phyloP scores from a whole-genome alignment of 2,329 filamentous ascomycete genomes.

The Aspergillus sp. region DNA sequence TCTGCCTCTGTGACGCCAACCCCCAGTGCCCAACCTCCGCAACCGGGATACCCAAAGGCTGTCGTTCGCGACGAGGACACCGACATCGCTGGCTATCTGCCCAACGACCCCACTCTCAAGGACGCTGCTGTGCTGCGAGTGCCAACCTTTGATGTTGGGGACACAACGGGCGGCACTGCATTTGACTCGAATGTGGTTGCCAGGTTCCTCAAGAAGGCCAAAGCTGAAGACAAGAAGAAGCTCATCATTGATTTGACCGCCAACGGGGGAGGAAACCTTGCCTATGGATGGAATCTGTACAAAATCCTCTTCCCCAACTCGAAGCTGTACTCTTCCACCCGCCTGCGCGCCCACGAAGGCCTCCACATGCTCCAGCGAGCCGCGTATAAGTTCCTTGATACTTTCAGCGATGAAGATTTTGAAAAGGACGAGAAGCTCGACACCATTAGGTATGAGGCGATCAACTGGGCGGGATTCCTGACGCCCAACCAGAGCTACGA shows the following conservation, averaged over 20 bases:
- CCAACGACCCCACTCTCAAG: not conserved
- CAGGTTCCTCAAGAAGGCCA: not conserved
- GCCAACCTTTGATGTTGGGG: not conserved
- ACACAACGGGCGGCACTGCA: not conserved
- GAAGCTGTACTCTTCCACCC: not conserved
- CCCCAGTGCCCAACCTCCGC: not conserved
- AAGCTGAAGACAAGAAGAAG: not conserved
- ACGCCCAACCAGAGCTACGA: not conserved
- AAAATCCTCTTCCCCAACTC: not conserved
- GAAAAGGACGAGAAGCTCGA: not conserved
- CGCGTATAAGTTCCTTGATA: not conserved
- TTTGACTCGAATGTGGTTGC: not conserved
- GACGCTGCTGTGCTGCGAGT: not conserved
- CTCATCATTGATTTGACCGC: not conserved
- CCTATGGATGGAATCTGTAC: not conserved
- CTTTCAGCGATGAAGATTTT: not conserved
- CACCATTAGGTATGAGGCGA: not conserved
- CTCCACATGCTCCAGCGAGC: not conserved
- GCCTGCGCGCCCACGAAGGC: not conserved
- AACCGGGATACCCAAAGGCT: not conserved
- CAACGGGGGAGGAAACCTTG: not conserved
- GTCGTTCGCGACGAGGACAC: not conserved
- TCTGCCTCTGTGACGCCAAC: not conserved
- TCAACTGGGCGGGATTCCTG: not conserved
- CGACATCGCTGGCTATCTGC: not conserved